phyloP scores from a whole-genome alignment of 495 filamentous ascomycete species.

The Penicillium pancosmium region DNA sequence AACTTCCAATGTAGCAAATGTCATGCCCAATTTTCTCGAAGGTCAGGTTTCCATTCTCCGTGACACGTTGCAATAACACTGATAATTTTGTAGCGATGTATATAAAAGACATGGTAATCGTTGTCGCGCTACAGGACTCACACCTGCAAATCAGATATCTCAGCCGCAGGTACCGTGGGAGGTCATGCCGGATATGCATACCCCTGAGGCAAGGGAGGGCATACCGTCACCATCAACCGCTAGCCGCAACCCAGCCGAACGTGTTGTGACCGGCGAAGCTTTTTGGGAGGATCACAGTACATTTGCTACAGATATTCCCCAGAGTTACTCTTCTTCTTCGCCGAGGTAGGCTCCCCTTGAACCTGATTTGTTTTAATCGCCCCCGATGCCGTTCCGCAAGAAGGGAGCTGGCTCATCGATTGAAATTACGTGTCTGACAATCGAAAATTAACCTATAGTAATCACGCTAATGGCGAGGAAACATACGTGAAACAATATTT shows the following conservation, averaged over 20 bases:
- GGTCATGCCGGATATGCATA: not conserved
- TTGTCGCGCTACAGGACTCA: conserved; percentile 5
- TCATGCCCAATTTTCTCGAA: conserved; percentile 15
- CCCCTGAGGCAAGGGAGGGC: not conserved
- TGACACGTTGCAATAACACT: conserved; percentile 2
- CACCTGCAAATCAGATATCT: not conserved
- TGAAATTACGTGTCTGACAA: not conserved
- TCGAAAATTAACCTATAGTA: not conserved
- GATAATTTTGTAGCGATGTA: conserved; percentile 14
- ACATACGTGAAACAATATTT: conserved; percentile 19
- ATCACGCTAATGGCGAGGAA: conserved; percentile 6
- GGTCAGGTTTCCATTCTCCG: conserved; percentile 9
- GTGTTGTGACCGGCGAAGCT: not conserved
- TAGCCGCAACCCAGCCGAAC: not conserved
- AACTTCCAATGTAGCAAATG: conserved; percentile 14
- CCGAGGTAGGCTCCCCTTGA: conserved; percentile 5
- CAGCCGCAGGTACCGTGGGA: not conserved
- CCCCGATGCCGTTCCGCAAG: not conserved
- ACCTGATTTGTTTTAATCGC: not conserved
- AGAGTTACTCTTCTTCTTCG: conserved; percentile 9
- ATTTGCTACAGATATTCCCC: conserved; percentile 9
- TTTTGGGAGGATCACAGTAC: conserved; percentile 9
- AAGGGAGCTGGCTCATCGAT: not conserved
- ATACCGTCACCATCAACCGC: not conserved
- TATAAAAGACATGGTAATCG: conserved; percentile 17